Percentiles rank a stretch among this genome's conserved stretches.
Evolutionary conservation across 257 asterid species (phyloP).

Genomic region (Solanum bulbocastanum): DNA sequence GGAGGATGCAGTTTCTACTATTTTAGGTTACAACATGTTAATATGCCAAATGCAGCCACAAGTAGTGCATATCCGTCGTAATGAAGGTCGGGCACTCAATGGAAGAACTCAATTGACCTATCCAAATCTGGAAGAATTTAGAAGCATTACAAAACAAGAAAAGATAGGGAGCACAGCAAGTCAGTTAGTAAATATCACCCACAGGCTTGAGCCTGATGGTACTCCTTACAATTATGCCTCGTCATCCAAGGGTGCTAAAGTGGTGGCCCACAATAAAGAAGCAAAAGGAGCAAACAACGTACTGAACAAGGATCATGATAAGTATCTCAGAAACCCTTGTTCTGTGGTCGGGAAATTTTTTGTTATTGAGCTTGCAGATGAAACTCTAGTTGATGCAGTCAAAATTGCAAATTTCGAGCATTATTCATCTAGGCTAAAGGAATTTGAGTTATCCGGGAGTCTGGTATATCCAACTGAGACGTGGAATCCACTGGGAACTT

Average conservation of each 20-base stretch:
- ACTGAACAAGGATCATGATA: conserved; percentile 80
- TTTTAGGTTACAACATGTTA: conserved; percentile 34
- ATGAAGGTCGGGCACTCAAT: conserved; percentile 18
- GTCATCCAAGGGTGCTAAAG: conserved; percentile 86
- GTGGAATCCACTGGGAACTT: conserved; percentile 63
- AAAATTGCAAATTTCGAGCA: conserved; percentile 92
- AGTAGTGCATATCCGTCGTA: conserved; percentile 6
- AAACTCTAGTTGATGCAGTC: conserved; percentile 76
- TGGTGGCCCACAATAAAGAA: conserved; percentile 78
- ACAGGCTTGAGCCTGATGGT: conserved; percentile 86
- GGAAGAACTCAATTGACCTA: conserved; percentile 41
- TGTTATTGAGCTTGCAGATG: conserved; percentile 77
- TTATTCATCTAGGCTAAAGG: conserved; percentile 77
- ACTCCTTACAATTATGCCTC: conserved; percentile 85
- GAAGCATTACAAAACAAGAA: conserved; percentile 43
- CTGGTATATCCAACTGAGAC: conserved; percentile 64
- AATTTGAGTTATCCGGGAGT: conserved; percentile 75
- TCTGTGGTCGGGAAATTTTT: conserved; percentile 63
- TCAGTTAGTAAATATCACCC: conserved; percentile 57
- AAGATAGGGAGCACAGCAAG: conserved; percentile 32
- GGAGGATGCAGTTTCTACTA: conserved; percentile 34
- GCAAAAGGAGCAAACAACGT: conserved; percentile 80
- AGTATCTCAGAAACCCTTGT: conserved; percentile 84
- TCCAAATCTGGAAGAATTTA: conserved; percentile 75
- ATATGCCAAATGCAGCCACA: conserved; percentile 34